Evolutionary conservation across 2,329 filamentous ascomycete species (phyloP).

Genomic region (Didymella glomerata): DNA sequence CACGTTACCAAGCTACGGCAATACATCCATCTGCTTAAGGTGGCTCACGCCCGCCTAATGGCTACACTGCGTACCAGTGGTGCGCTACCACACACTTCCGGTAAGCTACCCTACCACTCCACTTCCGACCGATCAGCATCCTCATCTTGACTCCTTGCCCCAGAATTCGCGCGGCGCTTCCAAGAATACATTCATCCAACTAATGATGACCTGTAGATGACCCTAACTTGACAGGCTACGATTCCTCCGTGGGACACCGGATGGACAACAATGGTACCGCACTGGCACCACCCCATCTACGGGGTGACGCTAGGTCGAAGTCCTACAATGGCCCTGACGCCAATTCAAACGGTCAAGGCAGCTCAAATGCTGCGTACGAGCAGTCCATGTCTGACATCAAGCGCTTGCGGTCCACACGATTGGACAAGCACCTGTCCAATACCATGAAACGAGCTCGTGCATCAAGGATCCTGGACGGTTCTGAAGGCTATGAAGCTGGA

Average conservation of each 20-base stretch:
- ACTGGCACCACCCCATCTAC: conserved; percentile 63
- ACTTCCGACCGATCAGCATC: conserved; percentile 32
- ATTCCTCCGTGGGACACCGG: conserved; percentile 70
- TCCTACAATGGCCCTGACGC: conserved; percentile 71
- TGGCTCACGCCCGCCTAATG: conserved; percentile 87
- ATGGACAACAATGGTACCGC: conserved; percentile 58
- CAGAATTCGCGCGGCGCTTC: conserved; percentile 42
- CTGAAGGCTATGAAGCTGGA: conserved; percentile 77
- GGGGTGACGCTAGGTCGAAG: conserved; percentile 75
- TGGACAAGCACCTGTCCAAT: conserved; percentile 93
- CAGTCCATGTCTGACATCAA: conserved; percentile 96
- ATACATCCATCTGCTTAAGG: conserved; percentile 90
- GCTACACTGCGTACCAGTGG: conserved; percentile 86
- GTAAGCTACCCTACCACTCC: conserved; percentile 53
- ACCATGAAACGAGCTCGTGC: conserved; percentile 90
- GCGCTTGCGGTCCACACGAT: conserved; percentile 86
- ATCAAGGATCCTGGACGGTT: conserved; percentile 90
- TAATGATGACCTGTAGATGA: conserved; percentile 65
- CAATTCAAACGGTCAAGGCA: conserved; percentile 60
- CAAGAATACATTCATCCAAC: conserved; percentile 42
- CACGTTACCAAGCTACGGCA: conserved; percentile 87
- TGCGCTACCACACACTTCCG: conserved; percentile 75
- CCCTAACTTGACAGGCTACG: conserved; percentile 71
- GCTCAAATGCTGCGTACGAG: conserved; percentile 78
- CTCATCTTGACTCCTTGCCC: conserved; percentile 44